Base-by-base conservation (phyloP, 2,329 filamentous ascomycete species). In the Calonectria crousiana region DNA sequence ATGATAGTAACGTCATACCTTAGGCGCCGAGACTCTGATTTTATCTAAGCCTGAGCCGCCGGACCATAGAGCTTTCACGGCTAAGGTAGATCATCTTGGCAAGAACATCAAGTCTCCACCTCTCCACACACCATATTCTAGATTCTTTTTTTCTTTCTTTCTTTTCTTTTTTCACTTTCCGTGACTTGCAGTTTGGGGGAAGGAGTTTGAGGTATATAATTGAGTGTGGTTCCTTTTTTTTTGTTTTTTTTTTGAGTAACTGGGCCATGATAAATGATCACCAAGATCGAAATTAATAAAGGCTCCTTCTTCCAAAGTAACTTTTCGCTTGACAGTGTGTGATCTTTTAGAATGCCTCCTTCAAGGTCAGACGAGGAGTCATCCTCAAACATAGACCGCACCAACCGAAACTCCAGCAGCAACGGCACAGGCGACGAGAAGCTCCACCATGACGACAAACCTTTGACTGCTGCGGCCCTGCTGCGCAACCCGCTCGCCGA, bases 401-500 rank as follows among this genome's bases (percentile, higher is more conserved):
- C 34, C 14, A 62, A 41, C 23, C 56, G 56, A 16, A 62, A 41
- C 56, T 62, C 56, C 4, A 41, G 56, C 36, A 62, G 56, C 36
- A 62, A 62, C 18, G 56, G 56, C 56, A 62, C 56, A 8, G 28
- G 26, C 36, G 56, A 62, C 3, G 56, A 62, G 41, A 62, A 62
- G 56, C 41, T 41, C 8, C 36, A 41, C 14, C 14, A 41, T 41
- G 56, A 26, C 3, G 34, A 36, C 36, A 62, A 36, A 30, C 34
- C 36, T 28, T 62, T 34, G 14, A 23, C 71, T 30, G 38, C 69
- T 6, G 71, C 76, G 6, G 53, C 78, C 23, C 51, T 76, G 11
- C 52, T 76, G 11, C 77, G 75, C 20, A 80, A 81, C 34, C 78
- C 78, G 18, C 71, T 79, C n/a, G 67, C 73, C 9, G 56, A 76